Percentiles rank a stretch among this genome's conserved stretches.
These are phyloP conservation scores for Amphirosellinia nigrospora DNA, from an alignment of 495 filamentous ascomycete species.

Conservation along the genomic window DNA sequence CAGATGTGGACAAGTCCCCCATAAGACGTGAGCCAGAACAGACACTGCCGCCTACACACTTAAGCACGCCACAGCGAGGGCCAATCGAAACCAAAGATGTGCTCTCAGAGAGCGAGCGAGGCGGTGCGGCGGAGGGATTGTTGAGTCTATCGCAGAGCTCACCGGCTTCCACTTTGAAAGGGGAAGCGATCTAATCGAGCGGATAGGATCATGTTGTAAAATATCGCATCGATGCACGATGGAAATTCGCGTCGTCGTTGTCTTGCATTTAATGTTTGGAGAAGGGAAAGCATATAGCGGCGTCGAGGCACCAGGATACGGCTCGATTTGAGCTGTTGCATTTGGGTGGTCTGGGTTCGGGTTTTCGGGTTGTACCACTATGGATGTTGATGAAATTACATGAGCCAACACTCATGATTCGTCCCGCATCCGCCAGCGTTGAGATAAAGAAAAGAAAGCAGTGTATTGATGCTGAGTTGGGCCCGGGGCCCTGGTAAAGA, in stretches of 20 bases:
- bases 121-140: conserved; percentile 42
- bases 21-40: conserved; percentile 8
- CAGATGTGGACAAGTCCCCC: not conserved
- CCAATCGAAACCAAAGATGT: conserved; percentile 14
- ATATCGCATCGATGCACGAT: conserved; percentile 7
- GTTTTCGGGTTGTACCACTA: not conserved
- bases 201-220: not conserved
- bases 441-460: not conserved
- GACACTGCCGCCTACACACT: not conserved
- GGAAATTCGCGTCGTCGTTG: not conserved
- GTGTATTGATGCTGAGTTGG: not conserved
- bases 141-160: conserved; percentile 38
- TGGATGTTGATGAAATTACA: not conserved
- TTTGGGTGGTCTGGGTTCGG: not conserved
- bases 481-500: not conserved
- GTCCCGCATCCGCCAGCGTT: not conserved
- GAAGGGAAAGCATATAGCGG: conserved; percentile 17
- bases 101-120: conserved; percentile 27
- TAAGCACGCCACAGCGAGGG: conserved; percentile 2
- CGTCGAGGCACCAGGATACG: conserved; percentile 6
- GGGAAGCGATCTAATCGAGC: not conserved
- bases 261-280: not conserved
- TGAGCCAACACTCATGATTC: not conserved
- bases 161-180: conserved; percentile 20
- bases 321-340: conserved; percentile 15